These are phyloP conservation scores for Mycena chlorophos DNA, from an alignment of 768 basidiomycete species.

Conservation along the genomic window DNA sequence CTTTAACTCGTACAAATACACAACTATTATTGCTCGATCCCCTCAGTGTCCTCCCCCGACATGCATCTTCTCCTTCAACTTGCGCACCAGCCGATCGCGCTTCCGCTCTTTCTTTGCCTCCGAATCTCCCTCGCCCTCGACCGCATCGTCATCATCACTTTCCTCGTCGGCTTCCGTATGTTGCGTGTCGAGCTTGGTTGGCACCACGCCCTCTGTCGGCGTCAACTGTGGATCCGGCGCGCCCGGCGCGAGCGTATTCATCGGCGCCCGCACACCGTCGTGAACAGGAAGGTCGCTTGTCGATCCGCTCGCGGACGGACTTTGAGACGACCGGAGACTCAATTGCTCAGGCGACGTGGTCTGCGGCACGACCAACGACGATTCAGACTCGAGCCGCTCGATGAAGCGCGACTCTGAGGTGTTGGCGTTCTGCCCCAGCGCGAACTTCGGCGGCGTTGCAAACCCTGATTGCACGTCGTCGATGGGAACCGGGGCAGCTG, in stretches of 20 bases:
- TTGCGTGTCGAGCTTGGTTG: not conserved
- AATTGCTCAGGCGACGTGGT: not conserved
- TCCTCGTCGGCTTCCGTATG: not conserved
- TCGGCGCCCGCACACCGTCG: not conserved
- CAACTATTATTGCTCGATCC: no score
- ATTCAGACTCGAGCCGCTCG: not conserved
- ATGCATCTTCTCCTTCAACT: slow-evolving; percentile 2
- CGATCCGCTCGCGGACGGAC: not conserved
- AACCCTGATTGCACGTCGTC: no score
- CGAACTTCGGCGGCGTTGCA: no score
- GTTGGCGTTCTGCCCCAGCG: no score
- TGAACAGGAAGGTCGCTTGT: not conserved
- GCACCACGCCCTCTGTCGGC: not conserved
- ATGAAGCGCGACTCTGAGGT: not conserved
- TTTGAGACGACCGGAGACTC: no score
- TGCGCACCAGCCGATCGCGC: not conserved
- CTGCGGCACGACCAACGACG: not conserved
- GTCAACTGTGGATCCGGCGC: not conserved
- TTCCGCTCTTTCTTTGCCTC: not conserved
- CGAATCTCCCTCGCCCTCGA: not conserved
- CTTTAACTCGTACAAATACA: no score
- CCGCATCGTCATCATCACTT: not conserved
- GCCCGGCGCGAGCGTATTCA: not conserved
- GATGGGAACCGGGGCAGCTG: slow-evolving; percentile 20
- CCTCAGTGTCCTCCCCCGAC: not conserved